A percentile compares a stretch with the other conserved stretches of the same genome.
These are phyloP conservation scores for Wickerhamomyces sp. DNA, from an alignment of 1,139 yeast species.

Conservation along the genomic window DNA sequence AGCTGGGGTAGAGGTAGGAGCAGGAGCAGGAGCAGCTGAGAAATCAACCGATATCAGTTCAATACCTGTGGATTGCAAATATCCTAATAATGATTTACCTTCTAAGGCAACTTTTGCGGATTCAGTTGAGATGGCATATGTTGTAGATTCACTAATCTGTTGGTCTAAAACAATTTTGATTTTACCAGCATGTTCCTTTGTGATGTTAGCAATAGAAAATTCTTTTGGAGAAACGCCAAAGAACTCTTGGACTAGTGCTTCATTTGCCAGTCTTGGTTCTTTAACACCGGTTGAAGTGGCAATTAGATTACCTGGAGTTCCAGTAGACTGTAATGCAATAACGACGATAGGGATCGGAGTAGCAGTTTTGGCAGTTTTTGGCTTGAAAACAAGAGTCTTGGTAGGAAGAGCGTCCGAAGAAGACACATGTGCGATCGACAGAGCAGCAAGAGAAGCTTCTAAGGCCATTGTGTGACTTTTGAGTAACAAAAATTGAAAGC, in stretches of 20 bases:
- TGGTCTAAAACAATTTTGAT: conserved; percentile 66
- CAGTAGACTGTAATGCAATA: conserved; percentile 67
- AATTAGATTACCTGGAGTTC: conserved; percentile 61
- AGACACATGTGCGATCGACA: conserved; percentile 45
- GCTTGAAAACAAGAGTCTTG: conserved; percentile 83
- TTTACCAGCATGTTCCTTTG: conserved; percentile 52
- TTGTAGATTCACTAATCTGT: conserved; percentile 38
- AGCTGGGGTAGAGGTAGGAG: conserved; percentile 26
- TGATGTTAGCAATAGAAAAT: conserved; percentile 59
- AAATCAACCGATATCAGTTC: conserved; percentile 31
- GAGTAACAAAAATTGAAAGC: background rate
- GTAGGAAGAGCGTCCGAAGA: conserved; percentile 44
- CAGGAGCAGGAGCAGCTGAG: conserved; percentile 29
- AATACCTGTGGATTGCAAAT: conserved; percentile 53
- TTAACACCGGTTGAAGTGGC: conserved; percentile 70
- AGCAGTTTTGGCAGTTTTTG: conserved; percentile 83
- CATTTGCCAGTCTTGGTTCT: conserved; percentile 86
- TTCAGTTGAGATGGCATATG: conserved; percentile 57
- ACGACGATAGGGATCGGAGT: conserved; percentile 80
- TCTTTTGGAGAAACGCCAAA: conserved; percentile 63
- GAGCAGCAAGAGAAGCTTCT: conserved; percentile 55
- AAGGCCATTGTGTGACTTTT: conserved; percentile 40
- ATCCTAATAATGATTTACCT: conserved; percentile 48
- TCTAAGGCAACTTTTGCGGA: conserved; percentile 53
- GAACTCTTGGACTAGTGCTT: conserved; percentile 66